A percentile compares a stretch with the other conserved stretches of the same genome.
Evolutionary conservation across 352 stramenopile genomes (phyloP).

Genomic region (Phytophthora melonis): DNA sequence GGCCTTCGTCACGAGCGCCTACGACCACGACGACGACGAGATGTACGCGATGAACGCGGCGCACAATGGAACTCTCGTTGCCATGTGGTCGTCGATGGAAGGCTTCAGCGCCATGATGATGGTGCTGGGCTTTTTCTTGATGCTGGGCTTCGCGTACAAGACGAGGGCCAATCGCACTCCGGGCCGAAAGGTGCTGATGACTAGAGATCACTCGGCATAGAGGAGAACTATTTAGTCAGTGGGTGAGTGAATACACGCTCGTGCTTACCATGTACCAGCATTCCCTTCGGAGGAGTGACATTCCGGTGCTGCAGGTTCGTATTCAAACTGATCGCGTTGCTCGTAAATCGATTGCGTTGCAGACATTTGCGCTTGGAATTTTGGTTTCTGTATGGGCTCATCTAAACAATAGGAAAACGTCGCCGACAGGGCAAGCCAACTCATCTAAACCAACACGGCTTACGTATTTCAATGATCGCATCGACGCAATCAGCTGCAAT

Average conservation of each 20-base stretch:
- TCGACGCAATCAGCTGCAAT: too few species aligned
- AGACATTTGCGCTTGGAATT: not conserved
- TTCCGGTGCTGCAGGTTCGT: slow-evolving; percentile 14
- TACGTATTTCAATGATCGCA: too few species aligned
- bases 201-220: slow-evolving; percentile 35
- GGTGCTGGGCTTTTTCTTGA: slow-evolving; percentile 35
- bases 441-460: too few species aligned
- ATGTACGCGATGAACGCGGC: slow-evolving; percentile 59
- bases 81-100: slow-evolving; percentile 50
- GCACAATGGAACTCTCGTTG: slow-evolving; percentile 48
- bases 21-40: slow-evolving; percentile 59
- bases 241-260: not conserved
- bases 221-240: not conserved
- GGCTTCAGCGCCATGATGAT: slow-evolving; percentile 50
- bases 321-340: not conserved
- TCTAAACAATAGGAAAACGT: not conserved
- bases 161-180: slow-evolving; percentile 31
- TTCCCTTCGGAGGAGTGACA: slow-evolving; percentile 5
- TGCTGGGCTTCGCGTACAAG: slow-evolving; percentile 42
- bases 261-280: slow-evolving; percentile 10
- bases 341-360: not conserved
- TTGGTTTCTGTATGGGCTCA: not conserved
- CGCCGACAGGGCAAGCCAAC: too few species aligned
- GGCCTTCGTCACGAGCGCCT: slow-evolving; percentile 63
- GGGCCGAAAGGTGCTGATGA: slow-evolving; percentile 23